Evolutionary conservation across 73 alveolate genomes (phyloP).

Genomic region (Paramecium sexaurelia): DNA sequence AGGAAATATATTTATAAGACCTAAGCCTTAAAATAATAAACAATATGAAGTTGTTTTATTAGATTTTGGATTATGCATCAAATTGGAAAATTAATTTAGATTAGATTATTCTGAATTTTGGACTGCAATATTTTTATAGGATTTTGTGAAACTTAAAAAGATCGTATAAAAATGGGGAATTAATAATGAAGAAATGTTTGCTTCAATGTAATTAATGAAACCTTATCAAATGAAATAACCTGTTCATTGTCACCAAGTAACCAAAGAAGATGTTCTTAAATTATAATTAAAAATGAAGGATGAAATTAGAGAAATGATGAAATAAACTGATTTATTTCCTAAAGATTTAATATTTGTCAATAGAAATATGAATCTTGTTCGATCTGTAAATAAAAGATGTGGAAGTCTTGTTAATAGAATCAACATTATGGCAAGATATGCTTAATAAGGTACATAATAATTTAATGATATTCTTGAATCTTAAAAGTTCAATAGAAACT

Average conservation of each 20-base stretch:
- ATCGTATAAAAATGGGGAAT: slow-evolving; percentile 69
- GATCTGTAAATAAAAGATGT: slow-evolving; percentile 60
- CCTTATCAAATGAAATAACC: slow-evolving; percentile 60
- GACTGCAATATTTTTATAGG: slow-evolving; percentile 68
- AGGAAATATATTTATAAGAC: slow-evolving; percentile 80
- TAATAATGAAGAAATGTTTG: slow-evolving; percentile 63
- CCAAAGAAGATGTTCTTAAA: slow-evolving; percentile 50
- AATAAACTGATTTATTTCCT: slow-evolving; percentile 62
- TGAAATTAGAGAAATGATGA: slow-evolving; percentile 65
- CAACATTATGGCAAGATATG: slow-evolving; percentile 65
- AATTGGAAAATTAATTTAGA: slow-evolving; percentile 67
- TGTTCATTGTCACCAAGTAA: slow-evolving; percentile 48
- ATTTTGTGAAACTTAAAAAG: slow-evolving; percentile 40
- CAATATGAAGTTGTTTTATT: slow-evolving; percentile 76
- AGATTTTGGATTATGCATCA: slow-evolving; percentile 78
- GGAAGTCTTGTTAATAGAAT: slow-evolving; percentile 65
- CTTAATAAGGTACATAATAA: slow-evolving; percentile 43
- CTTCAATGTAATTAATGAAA: slow-evolving; percentile 63
- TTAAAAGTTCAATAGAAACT: slow-evolving; percentile 32
- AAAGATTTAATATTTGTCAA: slow-evolving; percentile 59
- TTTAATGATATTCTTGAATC: slow-evolving; percentile 28
- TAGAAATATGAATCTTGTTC: slow-evolving; percentile 68
- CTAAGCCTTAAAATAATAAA: slow-evolving; percentile 62
- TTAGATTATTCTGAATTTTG: slow-evolving; percentile 67
- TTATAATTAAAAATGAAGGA: slow-evolving; percentile 61